These are phyloP conservation scores for Cladobotryum mycophilum DNA, from an alignment of 2,329 filamentous ascomycete species.

Conservation along the genomic window DNA sequence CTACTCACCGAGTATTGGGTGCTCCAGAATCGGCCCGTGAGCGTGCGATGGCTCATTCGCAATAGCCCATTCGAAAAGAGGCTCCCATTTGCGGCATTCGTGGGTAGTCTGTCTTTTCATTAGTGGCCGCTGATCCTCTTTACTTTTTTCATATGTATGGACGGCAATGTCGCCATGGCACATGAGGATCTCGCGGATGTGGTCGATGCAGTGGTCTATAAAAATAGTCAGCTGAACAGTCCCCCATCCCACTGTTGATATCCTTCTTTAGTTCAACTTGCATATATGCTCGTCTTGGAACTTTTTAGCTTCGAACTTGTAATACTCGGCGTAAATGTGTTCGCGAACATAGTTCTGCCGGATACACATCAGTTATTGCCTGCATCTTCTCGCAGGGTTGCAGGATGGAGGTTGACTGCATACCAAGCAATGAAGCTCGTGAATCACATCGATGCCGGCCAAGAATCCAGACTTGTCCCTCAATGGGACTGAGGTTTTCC, in stretches of 20 bases:
- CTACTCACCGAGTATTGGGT: neutral
- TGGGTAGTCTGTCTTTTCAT: conserved; percentile 3
- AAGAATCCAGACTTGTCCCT: neutral
- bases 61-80: neutral
- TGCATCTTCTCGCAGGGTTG: neutral
- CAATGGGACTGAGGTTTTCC: neutral
- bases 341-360: neutral
- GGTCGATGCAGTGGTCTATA: conserved; percentile 12
- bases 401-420: neutral
- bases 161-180: conserved; percentile 11
- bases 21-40: neutral
- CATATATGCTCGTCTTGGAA: neutral
- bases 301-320: neutral
- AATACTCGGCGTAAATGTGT: neutral
- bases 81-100: conserved; percentile 10
- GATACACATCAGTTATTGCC: too few species aligned
- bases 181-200: conserved; percentile 12
- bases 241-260: neutral
- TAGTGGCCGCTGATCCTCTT: conserved; percentile 1
- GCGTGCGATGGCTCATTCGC: neutral
- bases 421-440: conserved; percentile 1
- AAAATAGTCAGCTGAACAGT: neutral
- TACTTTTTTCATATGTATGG: conserved; percentile 8
- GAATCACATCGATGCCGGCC: neutral
- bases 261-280: neutral